A percentile compares a stretch with the other conserved stretches of the same genome.
phyloP scores from a whole-genome alignment of 192 early-diverging fungal genomes.

The Coemansia sp. region DNA sequence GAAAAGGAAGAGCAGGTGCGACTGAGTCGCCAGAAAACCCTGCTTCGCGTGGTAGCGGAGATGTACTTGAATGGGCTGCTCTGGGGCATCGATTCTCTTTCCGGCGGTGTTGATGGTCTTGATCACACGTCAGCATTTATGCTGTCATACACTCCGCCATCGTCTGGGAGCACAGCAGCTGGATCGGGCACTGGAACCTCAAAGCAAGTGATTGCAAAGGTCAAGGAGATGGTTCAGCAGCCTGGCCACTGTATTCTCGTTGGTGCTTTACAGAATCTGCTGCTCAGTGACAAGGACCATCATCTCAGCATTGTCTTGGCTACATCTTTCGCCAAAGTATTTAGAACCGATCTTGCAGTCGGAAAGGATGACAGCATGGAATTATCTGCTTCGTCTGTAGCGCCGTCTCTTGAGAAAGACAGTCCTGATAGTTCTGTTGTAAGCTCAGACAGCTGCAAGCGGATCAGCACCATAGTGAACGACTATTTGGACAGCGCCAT shows the following conservation, averaged over 20 bases:
- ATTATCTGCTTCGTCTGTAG: constrained; percentile 10
- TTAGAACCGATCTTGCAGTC: constrained; percentile 30
- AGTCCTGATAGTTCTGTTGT: constrained; percentile 14
- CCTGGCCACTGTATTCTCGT: constrained; percentile 48
- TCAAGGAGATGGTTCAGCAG: constrained; percentile 44
- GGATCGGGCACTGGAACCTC: constrained; percentile 3
- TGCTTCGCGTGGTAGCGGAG: constrained; percentile 76
- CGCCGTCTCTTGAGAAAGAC: neutral
- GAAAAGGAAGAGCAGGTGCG: constrained; percentile 85
- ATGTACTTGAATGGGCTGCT: constrained; percentile 82
- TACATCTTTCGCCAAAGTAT: constrained; percentile 30
- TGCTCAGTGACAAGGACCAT: constrained; percentile 43
- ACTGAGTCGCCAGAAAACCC: constrained; percentile 62
- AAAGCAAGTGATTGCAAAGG: constrained; percentile 29
- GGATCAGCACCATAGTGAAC: constrained; percentile 26
- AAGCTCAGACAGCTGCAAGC: constrained; percentile 19
- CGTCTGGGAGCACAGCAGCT: neutral
- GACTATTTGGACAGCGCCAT: constrained; percentile 46
- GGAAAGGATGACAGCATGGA: constrained; percentile 13
- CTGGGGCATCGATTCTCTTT: constrained; percentile 46
- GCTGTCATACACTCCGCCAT: constrained; percentile 11
- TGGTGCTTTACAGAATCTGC: constrained; percentile 45
- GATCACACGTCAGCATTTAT: constrained; percentile 36
- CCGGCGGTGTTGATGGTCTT: constrained; percentile 31
- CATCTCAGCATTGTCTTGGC: constrained; percentile 47